Percentiles rank a stretch among this genome's conserved stretches.
phyloP scores from a whole-genome alignment of 345 rosid genomes.

The Salix exigua region DNA sequence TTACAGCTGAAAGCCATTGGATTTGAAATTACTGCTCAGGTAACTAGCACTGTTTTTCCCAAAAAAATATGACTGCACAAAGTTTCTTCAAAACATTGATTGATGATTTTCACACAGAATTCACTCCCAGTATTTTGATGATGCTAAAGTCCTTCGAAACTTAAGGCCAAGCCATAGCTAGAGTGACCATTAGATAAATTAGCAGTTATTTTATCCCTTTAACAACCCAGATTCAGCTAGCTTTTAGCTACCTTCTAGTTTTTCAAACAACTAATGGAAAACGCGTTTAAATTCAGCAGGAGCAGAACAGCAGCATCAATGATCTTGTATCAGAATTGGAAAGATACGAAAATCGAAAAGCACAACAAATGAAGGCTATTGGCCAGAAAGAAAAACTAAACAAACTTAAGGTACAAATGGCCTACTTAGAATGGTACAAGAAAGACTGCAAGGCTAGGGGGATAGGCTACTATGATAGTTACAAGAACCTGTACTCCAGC shows the following conservation, averaged over 20 bases:
- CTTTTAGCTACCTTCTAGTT: not conserved
- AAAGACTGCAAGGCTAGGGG: conserved; percentile 26
- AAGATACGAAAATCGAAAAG: conserved; percentile 12
- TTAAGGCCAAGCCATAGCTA: not conserved
- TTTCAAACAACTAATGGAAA: not conserved
- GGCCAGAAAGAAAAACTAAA: conserved; percentile 36
- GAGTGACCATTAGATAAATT: not conserved
- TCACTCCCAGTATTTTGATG: not conserved
- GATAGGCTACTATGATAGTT: conserved; percentile 60
- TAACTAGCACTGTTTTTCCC: conserved; percentile 7
- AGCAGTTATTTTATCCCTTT: not conserved
- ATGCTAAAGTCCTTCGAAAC: not conserved
- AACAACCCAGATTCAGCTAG: not conserved
- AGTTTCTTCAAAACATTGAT: not conserved
- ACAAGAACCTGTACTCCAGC: conserved; percentile 10
- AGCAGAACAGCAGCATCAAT: not conserved
- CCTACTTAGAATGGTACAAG: conserved; percentile 57
- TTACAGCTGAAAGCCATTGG: conserved; percentile 35
- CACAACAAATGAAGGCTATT: conserved; percentile 14
- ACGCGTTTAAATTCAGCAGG: conserved; percentile 10
- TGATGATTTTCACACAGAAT: not conserved
- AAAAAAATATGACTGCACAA: not conserved
- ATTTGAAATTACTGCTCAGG: conserved; percentile 20
- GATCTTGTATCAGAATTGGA: conserved; percentile 22
- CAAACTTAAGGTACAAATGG: conserved; percentile 38